Conservation (phyloP, 2,329 filamentous ascomycete species). For the Tolypocladium album region DNA sequence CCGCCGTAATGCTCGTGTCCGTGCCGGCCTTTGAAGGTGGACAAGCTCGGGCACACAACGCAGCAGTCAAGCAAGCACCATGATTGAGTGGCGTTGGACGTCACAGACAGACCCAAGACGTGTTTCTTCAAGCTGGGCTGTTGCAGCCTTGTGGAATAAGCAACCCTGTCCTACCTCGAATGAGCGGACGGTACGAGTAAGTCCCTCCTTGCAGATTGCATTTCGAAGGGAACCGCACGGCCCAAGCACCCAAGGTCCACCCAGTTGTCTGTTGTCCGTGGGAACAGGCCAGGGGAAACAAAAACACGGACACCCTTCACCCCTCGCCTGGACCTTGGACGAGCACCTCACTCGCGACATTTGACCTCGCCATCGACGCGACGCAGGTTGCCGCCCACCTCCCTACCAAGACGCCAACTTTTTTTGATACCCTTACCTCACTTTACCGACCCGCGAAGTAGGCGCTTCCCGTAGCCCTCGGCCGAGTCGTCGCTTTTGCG, state of each 20-base stretch:
- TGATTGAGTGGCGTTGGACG: no score
- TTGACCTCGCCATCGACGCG: background rate
- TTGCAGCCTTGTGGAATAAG: no score
- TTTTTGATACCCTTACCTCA: background rate
- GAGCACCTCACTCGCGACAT: background rate
- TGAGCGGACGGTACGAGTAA: no score
- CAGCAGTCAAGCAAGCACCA: no score
- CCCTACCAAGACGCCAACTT: background rate
- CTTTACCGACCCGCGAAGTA: background rate
- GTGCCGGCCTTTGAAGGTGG: no score
- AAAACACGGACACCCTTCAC: background rate
- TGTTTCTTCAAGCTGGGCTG: no score
- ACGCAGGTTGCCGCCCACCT: background rate
- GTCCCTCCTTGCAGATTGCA: no score
- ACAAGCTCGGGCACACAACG: no score
- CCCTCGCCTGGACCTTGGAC: background rate
- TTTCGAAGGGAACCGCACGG: background rate
- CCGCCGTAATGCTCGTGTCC: no score
- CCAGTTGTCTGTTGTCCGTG: background rate
- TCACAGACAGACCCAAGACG: no score
- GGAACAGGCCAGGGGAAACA: background rate
- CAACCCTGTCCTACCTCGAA: no score
- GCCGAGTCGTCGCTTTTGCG: background rate
- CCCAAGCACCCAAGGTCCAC: background rate
- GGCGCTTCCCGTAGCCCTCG: background rate